Evolutionary conservation across 2,329 filamentous ascomycete species (phyloP).

Genomic region (Chrysoporthe austroafricana): DNA sequence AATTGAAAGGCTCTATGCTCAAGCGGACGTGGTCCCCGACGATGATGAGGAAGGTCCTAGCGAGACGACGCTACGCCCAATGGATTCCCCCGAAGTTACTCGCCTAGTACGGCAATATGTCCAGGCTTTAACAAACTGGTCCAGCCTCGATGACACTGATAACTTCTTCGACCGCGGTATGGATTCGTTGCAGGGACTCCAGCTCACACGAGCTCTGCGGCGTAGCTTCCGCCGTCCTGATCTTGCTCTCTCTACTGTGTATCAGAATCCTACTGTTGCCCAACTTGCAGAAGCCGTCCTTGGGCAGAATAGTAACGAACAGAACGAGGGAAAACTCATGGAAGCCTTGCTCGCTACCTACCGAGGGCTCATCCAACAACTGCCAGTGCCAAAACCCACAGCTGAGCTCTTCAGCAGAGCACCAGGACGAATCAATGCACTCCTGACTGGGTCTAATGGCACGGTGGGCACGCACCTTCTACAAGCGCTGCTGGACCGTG

Average conservation of each 20-base stretch:
- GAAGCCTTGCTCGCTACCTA: constrained; percentile 30
- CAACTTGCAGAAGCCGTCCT: constrained; percentile 27
- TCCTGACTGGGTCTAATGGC: constrained; percentile 37
- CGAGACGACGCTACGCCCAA: too few species aligned
- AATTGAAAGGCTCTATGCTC: constrained; percentile 20
- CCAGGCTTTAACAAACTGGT: constrained; percentile 29
- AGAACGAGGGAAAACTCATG: constrained; percentile 21
- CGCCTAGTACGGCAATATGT: too few species aligned
- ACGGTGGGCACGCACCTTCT: constrained; percentile 34
- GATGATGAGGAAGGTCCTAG: too few species aligned
- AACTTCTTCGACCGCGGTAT: constrained; percentile 30
- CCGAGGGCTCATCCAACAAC: constrained; percentile 25
- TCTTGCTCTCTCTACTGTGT: constrained; percentile 28
- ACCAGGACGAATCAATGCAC: constrained; percentile 15
- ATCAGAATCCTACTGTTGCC: constrained; percentile 30
- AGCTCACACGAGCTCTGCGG: constrained; percentile 26
- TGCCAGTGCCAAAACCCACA: constrained; percentile 13
- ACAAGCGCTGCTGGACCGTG: constrained; percentile 28
- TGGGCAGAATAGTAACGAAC: too few species aligned
- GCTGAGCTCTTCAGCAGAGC: too few species aligned
- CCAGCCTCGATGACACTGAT: constrained; percentile 21
- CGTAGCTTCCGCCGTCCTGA: constrained; percentile 19
- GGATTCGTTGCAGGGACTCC: constrained; percentile 30
- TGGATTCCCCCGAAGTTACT: too few species aligned
- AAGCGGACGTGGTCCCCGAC: too few species aligned